Percentiles rank a stretch among this genome's conserved stretches.
These are phyloP conservation scores for Neopestalotiopsis clavispora DNA, from an alignment of 2,329 filamentous ascomycete genomes.

Conservation along the genomic window DNA sequence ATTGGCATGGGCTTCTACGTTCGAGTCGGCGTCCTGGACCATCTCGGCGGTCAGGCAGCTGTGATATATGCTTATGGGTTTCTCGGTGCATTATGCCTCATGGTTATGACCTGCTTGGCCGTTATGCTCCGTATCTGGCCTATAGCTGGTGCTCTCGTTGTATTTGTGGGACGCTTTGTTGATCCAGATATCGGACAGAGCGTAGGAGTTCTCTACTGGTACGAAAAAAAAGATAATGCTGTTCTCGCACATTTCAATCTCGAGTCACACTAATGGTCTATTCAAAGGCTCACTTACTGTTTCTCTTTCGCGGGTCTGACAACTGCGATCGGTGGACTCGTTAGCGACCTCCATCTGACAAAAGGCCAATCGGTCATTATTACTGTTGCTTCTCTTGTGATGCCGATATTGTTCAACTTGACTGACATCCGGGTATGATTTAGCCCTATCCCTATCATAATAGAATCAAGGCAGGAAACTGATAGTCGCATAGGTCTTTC, in stretches of 20 bases:
- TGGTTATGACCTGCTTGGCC: background rate
- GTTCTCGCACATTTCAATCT: background rate
- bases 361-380: background rate
- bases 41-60: background rate
- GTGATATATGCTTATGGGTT: background rate
- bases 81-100: background rate
- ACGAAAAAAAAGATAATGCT: background rate
- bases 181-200: background rate
- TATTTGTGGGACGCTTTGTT: background rate
- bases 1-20: constrained; percentile 6
- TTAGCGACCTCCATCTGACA: background rate
- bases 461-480: background rate
- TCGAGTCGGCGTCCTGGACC: background rate
- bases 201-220: background rate
- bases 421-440: background rate
- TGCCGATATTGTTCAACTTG: background rate
- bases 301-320: background rate
- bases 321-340: background rate
- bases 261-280: background rate
- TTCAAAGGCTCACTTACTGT: background rate
- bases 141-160: background rate
- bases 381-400: background rate
- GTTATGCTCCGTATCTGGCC: background rate
- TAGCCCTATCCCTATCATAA: too few species aligned
- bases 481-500: background rate